These are phyloP conservation scores for Neopestalotiopsis sp. DNA, from an alignment of 2,329 filamentous ascomycete genomes.

Conservation along the genomic window DNA sequence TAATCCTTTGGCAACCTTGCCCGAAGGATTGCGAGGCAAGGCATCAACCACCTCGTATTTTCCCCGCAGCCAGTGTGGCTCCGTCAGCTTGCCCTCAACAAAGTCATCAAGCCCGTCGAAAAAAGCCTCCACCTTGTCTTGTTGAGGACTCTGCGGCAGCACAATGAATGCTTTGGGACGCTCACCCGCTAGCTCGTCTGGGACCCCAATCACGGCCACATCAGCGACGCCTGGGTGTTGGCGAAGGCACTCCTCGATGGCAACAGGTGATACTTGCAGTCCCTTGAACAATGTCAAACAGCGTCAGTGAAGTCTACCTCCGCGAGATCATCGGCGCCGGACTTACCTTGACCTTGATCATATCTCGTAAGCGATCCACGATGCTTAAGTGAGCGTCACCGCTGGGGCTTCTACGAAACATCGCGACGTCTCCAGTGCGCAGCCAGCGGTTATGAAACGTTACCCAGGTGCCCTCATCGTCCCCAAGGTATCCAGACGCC, in stretches of 20 bases:
- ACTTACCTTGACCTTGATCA: constrained; percentile 14
- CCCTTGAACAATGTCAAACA: not conserved
- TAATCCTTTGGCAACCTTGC: constrained; percentile 8
- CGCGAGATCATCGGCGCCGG: no score
- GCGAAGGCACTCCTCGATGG: constrained; percentile 11
- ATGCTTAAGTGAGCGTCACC: constrained; percentile 5
- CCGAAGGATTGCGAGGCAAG: constrained; percentile 3
- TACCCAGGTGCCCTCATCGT: not conserved
- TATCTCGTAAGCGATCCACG: constrained; percentile 5
- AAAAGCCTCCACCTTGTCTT: constrained; percentile 59
- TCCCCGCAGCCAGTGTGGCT: constrained; percentile 14
- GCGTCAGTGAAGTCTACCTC: no score
- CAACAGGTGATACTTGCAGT: constrained; percentile 3
- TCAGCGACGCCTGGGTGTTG: not conserved
- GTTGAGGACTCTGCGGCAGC: not conserved
- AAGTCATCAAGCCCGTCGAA: constrained; percentile 56
- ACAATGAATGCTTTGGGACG: constrained; percentile 7
- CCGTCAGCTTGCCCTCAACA: constrained; percentile 47
- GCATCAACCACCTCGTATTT: not conserved
- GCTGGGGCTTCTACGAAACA: not conserved
- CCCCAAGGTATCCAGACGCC: constrained; percentile 12
- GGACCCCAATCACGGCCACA: constrained; percentile 10
- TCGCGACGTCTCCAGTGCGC: constrained; percentile 5
- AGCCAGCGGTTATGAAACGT: constrained; percentile 8
- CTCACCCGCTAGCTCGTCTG: constrained; percentile 7